These are phyloP conservation scores for Diphasiastrum complanatum DNA, from an alignment of 83 land plant species.

Conservation along the genomic window DNA sequence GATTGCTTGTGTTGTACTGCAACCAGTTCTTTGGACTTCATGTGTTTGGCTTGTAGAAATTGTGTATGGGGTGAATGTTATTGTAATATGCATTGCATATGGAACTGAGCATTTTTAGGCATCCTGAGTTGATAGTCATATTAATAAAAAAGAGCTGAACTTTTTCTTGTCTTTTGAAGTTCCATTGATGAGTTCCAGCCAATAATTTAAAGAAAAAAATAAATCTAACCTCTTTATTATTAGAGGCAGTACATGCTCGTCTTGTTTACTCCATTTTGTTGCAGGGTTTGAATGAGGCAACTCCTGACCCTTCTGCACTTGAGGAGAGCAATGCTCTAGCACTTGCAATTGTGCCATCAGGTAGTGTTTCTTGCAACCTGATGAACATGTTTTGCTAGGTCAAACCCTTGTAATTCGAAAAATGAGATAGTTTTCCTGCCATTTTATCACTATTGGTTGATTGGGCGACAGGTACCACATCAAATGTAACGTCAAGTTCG, in stretches of 20 bases:
- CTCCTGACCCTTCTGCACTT: slow-evolving; percentile 12
- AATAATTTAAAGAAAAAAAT: too few species aligned
- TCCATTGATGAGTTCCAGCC: too few species aligned
- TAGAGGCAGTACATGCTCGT: too few species aligned
- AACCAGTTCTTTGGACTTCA: too few species aligned
- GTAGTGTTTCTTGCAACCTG: not conserved
- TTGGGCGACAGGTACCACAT: slow-evolving; percentile 9
- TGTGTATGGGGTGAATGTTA: too few species aligned
- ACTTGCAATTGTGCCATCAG: slow-evolving; percentile 24
- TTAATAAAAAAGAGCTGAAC: too few species aligned
- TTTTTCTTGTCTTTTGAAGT: too few species aligned
- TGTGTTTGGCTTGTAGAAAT: too few species aligned
- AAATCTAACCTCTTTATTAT: too few species aligned
- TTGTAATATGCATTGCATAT: not conserved
- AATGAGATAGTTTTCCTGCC: not conserved
- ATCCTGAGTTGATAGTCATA: not conserved
- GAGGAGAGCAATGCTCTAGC: slow-evolving; percentile 40
- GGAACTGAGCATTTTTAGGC: not conserved
- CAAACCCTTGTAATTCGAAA: not conserved
- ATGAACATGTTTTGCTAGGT: not conserved
- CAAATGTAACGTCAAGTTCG: slow-evolving; percentile 8
- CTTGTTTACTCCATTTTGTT: too few species aligned
- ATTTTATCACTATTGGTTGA: not conserved
- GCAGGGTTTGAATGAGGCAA: slow-evolving; percentile 22
- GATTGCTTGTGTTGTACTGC: too few species aligned